Base-by-base conservation (phyloP, 768 basidiomycete species). In the Suillus bovinus region DNA sequence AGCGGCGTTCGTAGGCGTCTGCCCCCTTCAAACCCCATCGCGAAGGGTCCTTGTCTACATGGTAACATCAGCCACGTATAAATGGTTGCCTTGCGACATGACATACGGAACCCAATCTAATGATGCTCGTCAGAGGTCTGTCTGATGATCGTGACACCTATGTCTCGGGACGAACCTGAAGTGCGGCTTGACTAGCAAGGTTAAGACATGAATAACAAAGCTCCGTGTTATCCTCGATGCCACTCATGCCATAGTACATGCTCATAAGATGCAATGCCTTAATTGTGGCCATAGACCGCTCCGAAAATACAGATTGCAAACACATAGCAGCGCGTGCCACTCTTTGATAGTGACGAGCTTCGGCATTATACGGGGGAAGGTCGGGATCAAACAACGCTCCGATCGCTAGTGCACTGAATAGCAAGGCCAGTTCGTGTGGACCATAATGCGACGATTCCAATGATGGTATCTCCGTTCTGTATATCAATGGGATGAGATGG, bases 251-350 rank as follows among this genome's bases (percentile, higher is more conserved):
- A 63, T 82, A 81, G 71, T 82, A 84, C 39, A 83, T 75, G 62
- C 82, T 83, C 80, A 83, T 83, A 34, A 84, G 73, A 70, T 83
- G 80, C 34, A 84, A 63, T 53, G 77, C 77, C 71, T 84, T 82
- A 63, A 82, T 70, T 16, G 82, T 83, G 33, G 79, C 77, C 36
- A 83, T 65, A 11, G 83, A 84, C 50, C 78, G 76, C 41, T 80
- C 71, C 31, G 70, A 72, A 36, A 84, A 62, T 11, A 83, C 73
- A 7, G 81, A 74, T 61, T 83, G 82, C 22, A 84, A 73, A 20
- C 78, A 74, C 31, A 83, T 56, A 5, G 83, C 77, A 16, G 82
- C 81, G 62, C 77, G 75, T n/a, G 80, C 76, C 2, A 84, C 74
- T 36, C 74, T 76, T 63, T 82, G 79, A 66, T 83, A 84, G 68